Base-by-base conservation (phyloP, 768 basidiomycete species). In the Russula lepida region DNA sequence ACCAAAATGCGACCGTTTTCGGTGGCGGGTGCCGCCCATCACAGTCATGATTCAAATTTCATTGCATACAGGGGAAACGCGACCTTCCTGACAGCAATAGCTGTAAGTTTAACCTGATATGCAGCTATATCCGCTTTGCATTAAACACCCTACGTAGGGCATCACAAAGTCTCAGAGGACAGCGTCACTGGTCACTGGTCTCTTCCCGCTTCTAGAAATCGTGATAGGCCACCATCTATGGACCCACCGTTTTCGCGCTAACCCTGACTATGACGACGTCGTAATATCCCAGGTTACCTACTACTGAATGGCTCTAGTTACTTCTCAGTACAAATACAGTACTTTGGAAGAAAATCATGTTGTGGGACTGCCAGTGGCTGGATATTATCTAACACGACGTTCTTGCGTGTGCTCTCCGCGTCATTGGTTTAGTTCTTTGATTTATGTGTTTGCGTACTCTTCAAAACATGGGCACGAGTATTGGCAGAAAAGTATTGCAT, bases 401-500 rank as follows among this genome's bases (percentile, higher is more conserved):
- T 6, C 53, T 50, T 4, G 60, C 60, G 32, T 39, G 17, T 32
- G 46, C 60, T 61, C 19, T 55, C 60, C 15, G 50, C 50, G 3
- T 56, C 60, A 23, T 49, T 62, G 21, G 55, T 57, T 57, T 62
- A 55, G 55, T 47, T 13, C 33, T 56, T 27, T 57, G 60, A 4
- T 57, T 62, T 27, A 52, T 52, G 55, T 32, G n/a, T 61, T 55
- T 5, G 54, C 47, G 8, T 57, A 47, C 21, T 47, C 33, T 56
- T 21, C 43, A 52, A 46, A 52, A 51, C 9, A 41, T 52, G n/a
- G 12, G 43, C 37, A 32, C 48, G 5, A 39, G 41, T n/a, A 6
- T 32, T 30, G 50, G 50, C 25, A 52, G 44, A 41, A 56, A 19
- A n/a, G 27, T 28, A 33, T 13, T 62, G 27, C 32, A 57, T 30